phyloP scores from a whole-genome alignment of 805 yeast genomes.

The Saccharomycopsis synnaedendra region DNA sequence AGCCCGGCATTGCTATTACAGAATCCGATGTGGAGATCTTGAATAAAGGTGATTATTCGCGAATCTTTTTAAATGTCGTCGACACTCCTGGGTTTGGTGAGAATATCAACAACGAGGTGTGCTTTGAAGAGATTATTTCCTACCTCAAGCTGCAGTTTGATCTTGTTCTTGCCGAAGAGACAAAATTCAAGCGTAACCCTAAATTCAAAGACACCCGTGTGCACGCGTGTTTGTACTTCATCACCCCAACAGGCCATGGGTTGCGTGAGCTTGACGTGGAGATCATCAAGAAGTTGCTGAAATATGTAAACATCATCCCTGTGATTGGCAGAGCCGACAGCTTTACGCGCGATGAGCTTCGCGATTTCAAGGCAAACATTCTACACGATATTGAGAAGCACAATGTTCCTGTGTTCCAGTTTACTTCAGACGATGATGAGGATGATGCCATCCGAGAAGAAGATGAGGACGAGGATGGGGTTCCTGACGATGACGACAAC shows the following conservation, averaged over 20 bases:
- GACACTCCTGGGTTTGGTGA: conserved; percentile 57
- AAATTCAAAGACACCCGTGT: conserved; percentile 62
- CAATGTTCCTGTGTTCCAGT: conserved; percentile 66
- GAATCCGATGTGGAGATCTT: conserved; percentile 49
- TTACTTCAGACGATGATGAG: conserved; percentile 59
- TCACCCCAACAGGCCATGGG: conserved; percentile 52
- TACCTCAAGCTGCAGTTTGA: conserved; percentile 66
- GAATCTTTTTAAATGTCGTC: conserved; percentile 40
- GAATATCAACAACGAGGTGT: conserved; percentile 47
- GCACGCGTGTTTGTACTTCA: conserved; percentile 32
- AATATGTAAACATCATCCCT: conserved; percentile 66
- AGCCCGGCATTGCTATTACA: conserved; percentile 69
- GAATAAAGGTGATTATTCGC: conserved; percentile 45
- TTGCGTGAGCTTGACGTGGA: conserved; percentile 62
- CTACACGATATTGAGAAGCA: conserved; percentile 51
- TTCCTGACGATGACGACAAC: conserved; percentile 61
- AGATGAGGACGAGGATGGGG: conserved; percentile 57
- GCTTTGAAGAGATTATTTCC: conserved; percentile 53
- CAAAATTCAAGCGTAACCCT: conserved; percentile 62
- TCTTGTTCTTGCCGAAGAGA: conserved; percentile 60
- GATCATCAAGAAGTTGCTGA: conserved; percentile 59
- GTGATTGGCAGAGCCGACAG: conserved; percentile 62
- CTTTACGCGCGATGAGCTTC: conserved; percentile 50
- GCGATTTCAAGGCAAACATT: conserved; percentile 47
- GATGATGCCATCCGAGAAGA: conserved; percentile 53